Base-by-base conservation (phyloP, 176 grass and related monocot species). In the Ensete glaucum region DNA sequence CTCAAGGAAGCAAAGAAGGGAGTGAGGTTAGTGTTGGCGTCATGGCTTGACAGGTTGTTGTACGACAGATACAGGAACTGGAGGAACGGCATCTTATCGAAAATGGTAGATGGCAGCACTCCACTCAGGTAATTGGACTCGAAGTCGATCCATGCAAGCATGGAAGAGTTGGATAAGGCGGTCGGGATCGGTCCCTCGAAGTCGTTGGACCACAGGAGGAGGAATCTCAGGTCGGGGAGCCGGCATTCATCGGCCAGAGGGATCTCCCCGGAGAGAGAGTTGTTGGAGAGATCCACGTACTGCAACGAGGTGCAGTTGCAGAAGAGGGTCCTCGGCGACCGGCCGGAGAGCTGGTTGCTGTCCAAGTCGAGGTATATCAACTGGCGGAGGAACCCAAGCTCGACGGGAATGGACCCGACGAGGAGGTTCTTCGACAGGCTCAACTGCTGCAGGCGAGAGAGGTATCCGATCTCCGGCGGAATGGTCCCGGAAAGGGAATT, bases 201-300 rank as follows among this genome's bases (percentile, higher is more conserved):
- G 73, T 91, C 78, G 80, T 99, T 94, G 1, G 84, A 87, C 95
- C 90, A 99, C 9, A 99, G 49, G 64, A 99, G 86, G 58, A 99
- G 76, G 76, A 89, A 99, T 64, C 64, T 76, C 59, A 99, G 81
- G 52, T 91, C 58, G 0, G 95, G 85, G 9, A 98, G 79, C 1
- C 67, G 53, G 78, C 88, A 98, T 22, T 85, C 77, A 2, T 72
- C 73, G 7, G 71, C 16, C 26, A 78, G 80, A 68, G 95, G 80
- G 64, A 99, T 94, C 57, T 54, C 74, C 53, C 95, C 90, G 26
- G 62, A 27, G 10, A 99, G 86, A 1, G 56, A 82, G 21, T 99
- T 99, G 76, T 85, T 85, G 52, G 81, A 86, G 56, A 99, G 69
- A 19, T 99, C 90, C 13, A 91, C 64, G 73, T 87, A 99, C 57